Evolutionary conservation across 2,329 filamentous ascomycete species (phyloP).

Genomic region (Talaromyces sp.): DNA sequence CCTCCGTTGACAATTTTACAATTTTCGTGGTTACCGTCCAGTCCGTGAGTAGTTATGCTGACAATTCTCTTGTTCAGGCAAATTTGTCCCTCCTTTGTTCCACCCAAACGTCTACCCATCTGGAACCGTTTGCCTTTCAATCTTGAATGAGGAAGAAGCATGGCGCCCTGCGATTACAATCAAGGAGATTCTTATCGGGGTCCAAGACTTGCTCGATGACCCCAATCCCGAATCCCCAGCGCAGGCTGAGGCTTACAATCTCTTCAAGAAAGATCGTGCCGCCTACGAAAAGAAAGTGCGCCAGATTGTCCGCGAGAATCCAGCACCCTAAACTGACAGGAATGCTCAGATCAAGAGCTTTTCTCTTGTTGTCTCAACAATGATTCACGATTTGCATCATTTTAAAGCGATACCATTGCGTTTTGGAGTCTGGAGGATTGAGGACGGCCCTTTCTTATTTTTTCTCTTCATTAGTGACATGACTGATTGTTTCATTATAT

Average conservation of each 20-base stretch:
- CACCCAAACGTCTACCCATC: slow-evolving; percentile 99
- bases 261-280: slow-evolving; percentile 83
- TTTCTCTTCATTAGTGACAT: background rate
- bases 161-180: slow-evolving; percentile 99
- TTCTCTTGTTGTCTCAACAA: background rate
- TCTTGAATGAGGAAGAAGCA: slow-evolving; percentile 95
- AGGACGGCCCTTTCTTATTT: background rate
- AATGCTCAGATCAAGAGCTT: background rate
- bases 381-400: slow-evolving; percentile 4
- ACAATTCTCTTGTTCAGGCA: slow-evolving; percentile 57
- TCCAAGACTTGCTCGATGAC: slow-evolving; percentile 92
- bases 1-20: background rate
- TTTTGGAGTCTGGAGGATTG: background rate
- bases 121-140: slow-evolving; percentile 93
- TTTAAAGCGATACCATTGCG: background rate
- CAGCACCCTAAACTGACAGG: slow-evolving; percentile 55
- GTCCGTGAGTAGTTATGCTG: background rate
- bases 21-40: background rate
- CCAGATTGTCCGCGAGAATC: slow-evolving; percentile 85
- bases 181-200: slow-evolving; percentile 93
- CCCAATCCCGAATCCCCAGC: slow-evolving; percentile 96
- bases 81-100: slow-evolving; percentile 93
- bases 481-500: background rate
- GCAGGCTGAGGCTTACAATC: slow-evolving; percentile 94
- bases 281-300: slow-evolving; percentile 89